These are phyloP conservation scores for Borovskyia barvae DNA, from an alignment of 208 protist species.

Conservation along the genomic window DNA sequence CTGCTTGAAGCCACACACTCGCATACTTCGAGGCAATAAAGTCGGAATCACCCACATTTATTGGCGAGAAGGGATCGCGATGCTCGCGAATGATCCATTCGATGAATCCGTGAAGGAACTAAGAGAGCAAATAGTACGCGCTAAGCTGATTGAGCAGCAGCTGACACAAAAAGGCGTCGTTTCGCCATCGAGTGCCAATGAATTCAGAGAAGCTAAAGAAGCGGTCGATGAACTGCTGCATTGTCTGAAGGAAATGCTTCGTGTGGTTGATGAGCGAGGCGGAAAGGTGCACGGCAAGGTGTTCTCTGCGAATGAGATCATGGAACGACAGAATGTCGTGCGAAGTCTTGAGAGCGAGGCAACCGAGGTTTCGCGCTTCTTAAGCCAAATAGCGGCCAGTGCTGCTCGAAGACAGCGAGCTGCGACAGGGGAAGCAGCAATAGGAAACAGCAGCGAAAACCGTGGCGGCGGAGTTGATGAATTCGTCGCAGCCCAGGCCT, in stretches of 20 bases:
- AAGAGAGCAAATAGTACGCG: constrained; percentile 43
- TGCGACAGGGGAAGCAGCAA: constrained; percentile 1
- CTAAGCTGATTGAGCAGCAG: constrained; percentile 50
- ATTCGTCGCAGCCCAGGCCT: constrained; percentile 58
- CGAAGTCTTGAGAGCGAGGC: constrained; percentile 53
- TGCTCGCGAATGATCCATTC: constrained; percentile 60
- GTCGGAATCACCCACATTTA: too few species aligned
- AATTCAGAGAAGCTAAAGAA: constrained; percentile 35
- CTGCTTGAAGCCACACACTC: too few species aligned
- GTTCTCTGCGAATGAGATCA: constrained; percentile 83
- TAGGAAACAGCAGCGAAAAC: not conserved
- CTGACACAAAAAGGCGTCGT: constrained; percentile 59
- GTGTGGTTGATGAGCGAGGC: constrained; percentile 60
- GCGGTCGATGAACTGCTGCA: constrained; percentile 54
- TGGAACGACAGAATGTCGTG: constrained; percentile 70
- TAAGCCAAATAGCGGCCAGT: constrained; percentile 12
- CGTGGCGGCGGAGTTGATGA: constrained; percentile 22
- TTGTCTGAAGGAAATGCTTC: constrained; percentile 54
- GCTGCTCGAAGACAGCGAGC: constrained; percentile 9
- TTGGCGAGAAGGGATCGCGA: too few species aligned
- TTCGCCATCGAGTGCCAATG: constrained; percentile 27
- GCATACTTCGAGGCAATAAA: too few species aligned
- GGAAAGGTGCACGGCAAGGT: constrained; percentile 67
- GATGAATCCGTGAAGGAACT: constrained; percentile 71
- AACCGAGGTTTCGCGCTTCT: constrained; percentile 43